Base-by-base conservation (phyloP, 2,329 filamentous ascomycete species). In the Paecilomyces niveus region DNA sequence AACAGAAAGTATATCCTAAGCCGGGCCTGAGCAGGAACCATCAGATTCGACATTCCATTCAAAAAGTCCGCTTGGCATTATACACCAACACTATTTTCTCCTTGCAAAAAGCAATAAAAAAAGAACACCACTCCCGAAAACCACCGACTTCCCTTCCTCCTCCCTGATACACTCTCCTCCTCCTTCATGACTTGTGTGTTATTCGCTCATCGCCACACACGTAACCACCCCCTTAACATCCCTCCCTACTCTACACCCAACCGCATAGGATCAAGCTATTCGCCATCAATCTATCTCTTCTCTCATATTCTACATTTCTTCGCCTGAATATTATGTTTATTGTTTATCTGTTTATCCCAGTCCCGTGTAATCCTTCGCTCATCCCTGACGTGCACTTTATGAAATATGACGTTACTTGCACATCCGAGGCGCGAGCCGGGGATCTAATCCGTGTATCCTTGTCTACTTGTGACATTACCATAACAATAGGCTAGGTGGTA, bases 271-370 rank as follows among this genome's bases (percentile, higher is more conserved):
- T n/a, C n/a, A 2, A 3, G n/a, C 35, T 45, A 45, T 45, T 45
- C 15, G 35, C 35, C 35, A 45, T 45, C 35, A 18, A 18, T 9
- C 3, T 18, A 3, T 18, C 2, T 45, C 35, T 21, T 18, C 26
- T 7, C 26, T n/a, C n/a, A n/a, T n/a, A n/a, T n/a, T n/a, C n/a
- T n/a, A n/a, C n/a, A 22, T 39, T 13, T 18, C 15, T 45, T n/a
- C 15, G 3, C n/a, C 18, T 45, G 13, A 7, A 18, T 7, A 45
- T 18, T n/a, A 18, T 18, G 4, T 45, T 21, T 8, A 3, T n/a
- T n/a, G 18, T 45, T 45, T n/a, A 18, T 45, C 6, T n/a, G 18
- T 45, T 45, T 57, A 57, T 13, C 56, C 62, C 11, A 53, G 18
- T 56, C 52, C 26, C 9, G 50, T 13, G 35, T 45, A 45, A 45